Evolutionary conservation across 768 basidiomycete genomes (phyloP).

Genomic region (Leccinum rimulosum): DNA sequence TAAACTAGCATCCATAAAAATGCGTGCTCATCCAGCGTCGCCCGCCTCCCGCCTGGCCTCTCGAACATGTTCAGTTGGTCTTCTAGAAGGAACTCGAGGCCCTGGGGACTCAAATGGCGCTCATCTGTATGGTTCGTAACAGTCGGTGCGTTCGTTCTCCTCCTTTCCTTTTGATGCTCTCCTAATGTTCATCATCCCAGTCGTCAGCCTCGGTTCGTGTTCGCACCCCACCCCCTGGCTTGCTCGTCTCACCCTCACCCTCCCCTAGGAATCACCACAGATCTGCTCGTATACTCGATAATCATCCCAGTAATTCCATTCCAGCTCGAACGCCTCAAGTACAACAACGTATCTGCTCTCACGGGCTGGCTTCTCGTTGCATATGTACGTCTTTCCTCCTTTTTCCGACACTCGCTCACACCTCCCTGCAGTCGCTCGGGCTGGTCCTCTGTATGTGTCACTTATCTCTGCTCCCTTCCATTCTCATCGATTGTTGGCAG

Average conservation of each 20-base stretch:
- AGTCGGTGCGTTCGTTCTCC: slow-evolving; percentile 28
- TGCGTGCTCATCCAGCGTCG: not conserved
- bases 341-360: slow-evolving; percentile 44
- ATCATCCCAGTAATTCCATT: slow-evolving; percentile 66
- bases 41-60: not conserved
- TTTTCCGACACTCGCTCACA: slow-evolving; percentile 1
- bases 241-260: not conserved
- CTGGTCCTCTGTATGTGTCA: slow-evolving; percentile 46
- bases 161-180: not conserved
- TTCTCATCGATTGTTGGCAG: slow-evolving; percentile 26
- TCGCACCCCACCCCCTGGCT: not conserved
- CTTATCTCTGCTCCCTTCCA: not conserved
- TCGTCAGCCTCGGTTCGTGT: slow-evolving; percentile 48
- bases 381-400: slow-evolving; percentile 40
- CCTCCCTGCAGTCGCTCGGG: slow-evolving; percentile 46
- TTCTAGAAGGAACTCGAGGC: slow-evolving; percentile 15
- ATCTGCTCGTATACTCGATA: slow-evolving; percentile 58
- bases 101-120: slow-evolving; percentile 53
- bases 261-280: slow-evolving; percentile 40
- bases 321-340: slow-evolving; percentile 50
- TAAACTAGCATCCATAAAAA: slow-evolving; percentile 5
- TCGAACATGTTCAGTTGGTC: not conserved
- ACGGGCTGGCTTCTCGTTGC: slow-evolving; percentile 62
- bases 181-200: slow-evolving; percentile 22
- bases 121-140: slow-evolving; percentile 59